Base-by-base conservation (phyloP, 2,329 filamentous ascomycete species). In the Ascosphaera apis region DNA sequence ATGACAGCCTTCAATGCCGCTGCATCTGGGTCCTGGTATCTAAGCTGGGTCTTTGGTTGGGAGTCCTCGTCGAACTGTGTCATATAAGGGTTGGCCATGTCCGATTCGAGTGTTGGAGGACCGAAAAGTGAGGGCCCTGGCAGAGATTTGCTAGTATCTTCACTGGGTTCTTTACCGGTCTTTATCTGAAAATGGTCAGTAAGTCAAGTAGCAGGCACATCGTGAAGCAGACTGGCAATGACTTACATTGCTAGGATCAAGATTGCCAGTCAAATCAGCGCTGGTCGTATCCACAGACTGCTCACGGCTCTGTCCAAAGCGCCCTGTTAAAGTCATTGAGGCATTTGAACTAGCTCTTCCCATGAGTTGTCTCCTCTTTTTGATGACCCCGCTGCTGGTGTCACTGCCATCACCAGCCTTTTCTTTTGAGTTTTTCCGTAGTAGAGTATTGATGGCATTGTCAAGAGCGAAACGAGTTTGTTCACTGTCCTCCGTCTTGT, bases 1-100 rank as follows among this genome's bases (percentile, higher is more conserved):
- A 62, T 63, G 27, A 62, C 64, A 23, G 68, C 65, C n/a, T 64
- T 63, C 45, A 68, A 67, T 37, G 62, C 62, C 9, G 62, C 58
- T 2, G 66, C 65, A 33, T 70, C 58, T 1, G 57, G 52, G 40
- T 62, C 60, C 39, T 63, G 58, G 38, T 63, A 63, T 18, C 57
- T 56, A 13, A 63, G 45, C 43, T 63, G 60, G 4, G 60, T 63
- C 54, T 42, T 33, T 42, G 39, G 2, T 37, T 43, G 12, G 6
- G 5, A 5, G 6, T 41, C 8, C 3, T 38, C 43, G 8, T 44
- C 42, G 13, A 21, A 44, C 42, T 13, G 43, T 40, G 33, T 41
- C 40, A 23, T 47, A 41, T 25, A 25, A 25, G 21, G 11, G 21
- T 25, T 11, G 21, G 21, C 11, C 11, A 11, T 25, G 21, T 5